These are phyloP conservation scores for Spencermartinsiella europaea DNA, from an alignment of 805 yeast species.

Conservation along the genomic window DNA sequence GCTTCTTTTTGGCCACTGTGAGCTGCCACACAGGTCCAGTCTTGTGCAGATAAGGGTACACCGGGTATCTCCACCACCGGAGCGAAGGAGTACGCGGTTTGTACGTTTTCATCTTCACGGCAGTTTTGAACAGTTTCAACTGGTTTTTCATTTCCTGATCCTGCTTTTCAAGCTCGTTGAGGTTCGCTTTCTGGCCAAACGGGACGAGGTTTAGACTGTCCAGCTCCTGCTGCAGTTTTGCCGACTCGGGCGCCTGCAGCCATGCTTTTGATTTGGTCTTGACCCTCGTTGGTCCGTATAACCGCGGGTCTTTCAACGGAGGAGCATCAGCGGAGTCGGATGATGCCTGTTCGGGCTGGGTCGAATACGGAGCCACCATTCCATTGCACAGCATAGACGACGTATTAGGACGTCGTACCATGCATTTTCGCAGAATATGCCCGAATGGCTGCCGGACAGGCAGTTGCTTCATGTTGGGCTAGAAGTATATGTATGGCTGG, in stretches of 20 bases:
- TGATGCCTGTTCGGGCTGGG: too few species aligned
- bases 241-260: conserved; percentile 4
- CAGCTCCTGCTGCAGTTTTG: conserved; percentile 13
- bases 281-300: background rate
- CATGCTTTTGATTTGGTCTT: conserved; percentile 1
- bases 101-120: conserved; percentile 64
- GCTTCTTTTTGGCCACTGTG: conserved; percentile 64
- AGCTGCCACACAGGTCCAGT: conserved; percentile 76
- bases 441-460: too few species aligned
- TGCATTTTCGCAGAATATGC: too few species aligned
- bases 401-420: too few species aligned
- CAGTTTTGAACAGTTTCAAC: conserved; percentile 63
- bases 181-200: conserved; percentile 22
- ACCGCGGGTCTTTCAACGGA: too few species aligned
- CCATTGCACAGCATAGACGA: too few species aligned
- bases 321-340: too few species aligned
- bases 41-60: conserved; percentile 79
- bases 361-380: too few species aligned
- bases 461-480: too few species aligned
- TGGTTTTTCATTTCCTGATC: conserved; percentile 69
- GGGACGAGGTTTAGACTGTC: conserved; percentile 19
- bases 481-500: too few species aligned
- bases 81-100: conserved; percentile 84
- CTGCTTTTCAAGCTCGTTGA: conserved; percentile 74
- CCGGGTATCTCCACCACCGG: conserved; percentile 83